phyloP scores from a whole-genome alignment of 2,329 filamentous ascomycete genomes.

The Pezicula rhizophila region DNA sequence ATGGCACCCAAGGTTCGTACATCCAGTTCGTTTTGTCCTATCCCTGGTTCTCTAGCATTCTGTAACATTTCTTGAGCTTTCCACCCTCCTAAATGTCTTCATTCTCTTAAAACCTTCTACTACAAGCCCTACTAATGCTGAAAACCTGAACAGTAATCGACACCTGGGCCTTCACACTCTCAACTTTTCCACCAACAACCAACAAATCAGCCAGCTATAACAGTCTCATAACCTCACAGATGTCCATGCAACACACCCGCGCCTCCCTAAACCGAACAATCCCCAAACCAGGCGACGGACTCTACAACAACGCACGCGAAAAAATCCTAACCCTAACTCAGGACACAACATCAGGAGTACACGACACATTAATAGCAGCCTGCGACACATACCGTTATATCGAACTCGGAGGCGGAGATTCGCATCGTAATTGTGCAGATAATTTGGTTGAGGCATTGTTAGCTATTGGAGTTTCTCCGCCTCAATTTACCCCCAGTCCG shows the following conservation, averaged over 20 bases:
- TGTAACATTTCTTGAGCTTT: too few species aligned
- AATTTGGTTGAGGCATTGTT: constrained; percentile 17
- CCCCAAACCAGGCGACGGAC: constrained; percentile 13
- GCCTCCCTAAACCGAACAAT: constrained; percentile 14
- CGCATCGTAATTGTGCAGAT: constrained; percentile 19
- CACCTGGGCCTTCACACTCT: constrained; percentile 18
- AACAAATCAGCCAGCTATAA: neutral
- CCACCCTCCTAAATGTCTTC: too few species aligned
- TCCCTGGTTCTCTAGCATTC: too few species aligned
- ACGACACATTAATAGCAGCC: constrained; percentile 19
- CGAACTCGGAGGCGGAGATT: constrained; percentile 13
- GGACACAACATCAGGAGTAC: constrained; percentile 15
- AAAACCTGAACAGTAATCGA: constrained; percentile 10
- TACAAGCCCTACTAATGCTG: too few species aligned
- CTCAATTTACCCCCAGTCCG: constrained; percentile 18
- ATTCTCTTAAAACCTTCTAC: too few species aligned
- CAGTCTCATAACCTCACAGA: constrained; percentile 10
- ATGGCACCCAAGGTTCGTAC: constrained; percentile 10
- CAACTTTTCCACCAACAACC: constrained; percentile 6
- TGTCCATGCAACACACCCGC: constrained; percentile 18
- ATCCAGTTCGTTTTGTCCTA: too few species aligned
- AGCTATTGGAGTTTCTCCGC: constrained; percentile 13
- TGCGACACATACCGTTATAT: constrained; percentile 16
- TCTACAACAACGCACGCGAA: constrained; percentile 15
- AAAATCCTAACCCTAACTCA: constrained; percentile 14